Evolutionary conservation across 202 grass and related monocot genomes (phyloP).

Genomic region (Digitaria exilis): DNA sequence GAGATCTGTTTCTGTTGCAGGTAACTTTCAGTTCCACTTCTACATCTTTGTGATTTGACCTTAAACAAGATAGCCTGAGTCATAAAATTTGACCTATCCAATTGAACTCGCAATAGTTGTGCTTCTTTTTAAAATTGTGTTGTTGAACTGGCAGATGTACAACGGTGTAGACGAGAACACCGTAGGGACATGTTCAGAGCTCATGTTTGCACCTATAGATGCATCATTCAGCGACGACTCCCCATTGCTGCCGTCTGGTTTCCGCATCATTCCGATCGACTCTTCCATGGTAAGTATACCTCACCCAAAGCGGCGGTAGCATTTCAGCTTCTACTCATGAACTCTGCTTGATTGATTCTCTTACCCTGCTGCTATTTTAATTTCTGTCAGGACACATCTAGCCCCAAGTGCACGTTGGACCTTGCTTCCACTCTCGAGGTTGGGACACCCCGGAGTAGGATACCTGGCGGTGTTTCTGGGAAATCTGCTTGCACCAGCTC

Average conservation of each 20-base stretch:
- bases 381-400: slow-evolving; percentile 53
- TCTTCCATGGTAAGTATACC: slow-evolving; percentile 50
- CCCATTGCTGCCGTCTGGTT: slow-evolving; percentile 68
- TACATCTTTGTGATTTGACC: not conserved
- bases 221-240: slow-evolving; percentile 74
- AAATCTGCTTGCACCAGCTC: not conserved
- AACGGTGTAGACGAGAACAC: slow-evolving; percentile 64
- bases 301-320: not conserved
- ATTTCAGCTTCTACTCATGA: not conserved
- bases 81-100: not conserved
- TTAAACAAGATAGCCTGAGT: not conserved
- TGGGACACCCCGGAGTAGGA: slow-evolving; percentile 42
- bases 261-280: slow-evolving; percentile 71
- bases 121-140: slow-evolving; percentile 10
- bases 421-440: slow-evolving; percentile 71
- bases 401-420: slow-evolving; percentile 65
- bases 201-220: slow-evolving; percentile 77
- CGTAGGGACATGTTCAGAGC: slow-evolving; percentile 62
- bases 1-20: slow-evolving; percentile 66
- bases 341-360: not conserved
- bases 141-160: slow-evolving; percentile 59
- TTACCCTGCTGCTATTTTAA: not conserved
- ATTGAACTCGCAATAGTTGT: no score
- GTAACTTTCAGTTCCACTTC: slow-evolving; percentile 32
- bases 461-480: not conserved